Percentiles rank a stretch among this genome's conserved stretches.
These are phyloP conservation scores for Lolium perenne DNA, from an alignment of 176 grass and related monocot genomes.

Conservation along the genomic window DNA sequence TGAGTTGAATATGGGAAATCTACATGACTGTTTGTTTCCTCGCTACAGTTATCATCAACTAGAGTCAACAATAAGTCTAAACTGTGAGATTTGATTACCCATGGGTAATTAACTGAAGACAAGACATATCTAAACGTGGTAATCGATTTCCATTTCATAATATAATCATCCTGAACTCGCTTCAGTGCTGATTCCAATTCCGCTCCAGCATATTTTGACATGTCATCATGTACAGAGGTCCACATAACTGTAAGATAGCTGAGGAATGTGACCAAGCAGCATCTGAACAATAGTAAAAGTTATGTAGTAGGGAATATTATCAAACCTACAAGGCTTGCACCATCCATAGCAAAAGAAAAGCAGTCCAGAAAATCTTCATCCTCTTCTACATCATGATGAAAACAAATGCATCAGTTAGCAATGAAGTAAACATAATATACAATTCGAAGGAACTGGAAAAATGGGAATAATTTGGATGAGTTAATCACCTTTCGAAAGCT, in stretches of 20 bases:
- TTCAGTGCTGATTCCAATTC: constrained; percentile 59
- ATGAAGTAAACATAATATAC: constrained; percentile 40
- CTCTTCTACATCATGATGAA: constrained; percentile 64
- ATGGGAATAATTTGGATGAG: constrained; percentile 25
- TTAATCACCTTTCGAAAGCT: constrained; percentile 69
- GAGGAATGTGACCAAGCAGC: constrained; percentile 29
- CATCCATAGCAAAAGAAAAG: constrained; percentile 68
- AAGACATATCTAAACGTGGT: constrained; percentile 68
- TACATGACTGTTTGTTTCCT: constrained; percentile 50
- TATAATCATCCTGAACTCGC: constrained; percentile 53
- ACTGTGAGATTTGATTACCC: constrained; percentile 74
- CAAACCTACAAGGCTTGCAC: constrained; percentile 79
- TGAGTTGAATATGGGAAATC: constrained; percentile 56
- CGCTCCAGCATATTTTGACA: constrained; percentile 56
- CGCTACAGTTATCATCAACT: constrained; percentile 43
- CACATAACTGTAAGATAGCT: constrained; percentile 66
- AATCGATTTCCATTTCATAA: constrained; percentile 72
- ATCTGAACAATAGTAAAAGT: constrained; percentile 31
- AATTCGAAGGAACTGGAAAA: not conserved
- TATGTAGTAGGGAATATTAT: constrained; percentile 29
- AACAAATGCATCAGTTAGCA: constrained; percentile 48
- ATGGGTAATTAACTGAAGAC: constrained; percentile 69
- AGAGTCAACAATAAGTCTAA: constrained; percentile 71
- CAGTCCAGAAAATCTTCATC: constrained; percentile 50
- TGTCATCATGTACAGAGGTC: constrained; percentile 57